Base-by-base conservation (phyloP, 129 eudicot species). In the Logfia minima region DNA sequence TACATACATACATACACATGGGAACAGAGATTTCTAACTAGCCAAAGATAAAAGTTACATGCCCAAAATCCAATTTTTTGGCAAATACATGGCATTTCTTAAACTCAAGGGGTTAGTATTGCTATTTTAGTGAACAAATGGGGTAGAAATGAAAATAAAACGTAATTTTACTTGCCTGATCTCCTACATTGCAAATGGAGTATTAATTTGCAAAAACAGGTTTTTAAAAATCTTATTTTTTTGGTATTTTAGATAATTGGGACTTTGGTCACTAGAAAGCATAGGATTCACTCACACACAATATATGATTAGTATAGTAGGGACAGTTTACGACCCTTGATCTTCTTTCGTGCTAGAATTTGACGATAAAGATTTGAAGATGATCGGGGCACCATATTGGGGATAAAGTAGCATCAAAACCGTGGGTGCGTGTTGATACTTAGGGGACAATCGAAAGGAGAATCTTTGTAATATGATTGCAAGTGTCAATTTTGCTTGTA, bases 371-470 rank as follows among this genome's bases (percentile, higher is more conserved):
- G 84, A 84, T 71, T 80, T 86, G 75, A 91, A 91, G 79, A 86
- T 81, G 69, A 91, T 75, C 28, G 92, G 97, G 1, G 97, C 97
- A 34, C 93, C 97, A 3, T 91, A 84, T 77, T 91, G 97, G 0
- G 97, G 97, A 82, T 91, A 85, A 7, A 91, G 86, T 9, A 91
- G 87, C 92, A 91, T 86, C 63, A 91, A 68, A 53, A 91, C 97
- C 6, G 93, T 91, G 18, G 97, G 97, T 43, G 93, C 97, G 18
- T 91, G 97, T 74, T 88, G 90, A 81, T 91, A 91, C 16, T 81
- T 78, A 5, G 97, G 92, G 11, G 97, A 82, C 62, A 86, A 76
- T 3, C 83, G 79, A 68, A 88, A 92, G 17, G 90, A 80, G 81
- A 84, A 92, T 29, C 85, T 83, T 75, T 77, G 96, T 26, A 93